phyloP scores from a whole-genome alignment of 345 rosid genomes.

The Ceriops tagal region DNA sequence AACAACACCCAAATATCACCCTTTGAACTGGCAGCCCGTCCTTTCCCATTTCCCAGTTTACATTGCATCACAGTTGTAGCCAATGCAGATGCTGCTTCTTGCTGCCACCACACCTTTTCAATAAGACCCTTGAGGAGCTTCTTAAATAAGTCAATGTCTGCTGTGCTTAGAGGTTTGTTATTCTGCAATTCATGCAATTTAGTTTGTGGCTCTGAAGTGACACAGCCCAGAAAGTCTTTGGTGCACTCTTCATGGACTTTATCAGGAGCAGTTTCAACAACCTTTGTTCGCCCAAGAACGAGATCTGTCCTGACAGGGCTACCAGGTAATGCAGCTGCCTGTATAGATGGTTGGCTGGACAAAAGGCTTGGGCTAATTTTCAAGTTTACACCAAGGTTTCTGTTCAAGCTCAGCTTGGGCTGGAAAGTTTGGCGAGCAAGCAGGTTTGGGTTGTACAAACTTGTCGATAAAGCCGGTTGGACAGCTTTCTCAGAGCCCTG shows the following conservation, averaged over 20 bases:
- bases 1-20: slow-evolving; percentile 86
- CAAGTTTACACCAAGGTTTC: slow-evolving; percentile 35
- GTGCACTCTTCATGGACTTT: slow-evolving; percentile 31
- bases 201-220: slow-evolving; percentile 50
- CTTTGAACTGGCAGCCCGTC: slow-evolving; percentile 47
- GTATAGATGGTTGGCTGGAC: slow-evolving; percentile 30
- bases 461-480: slow-evolving; percentile 42
- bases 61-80: slow-evolving; percentile 69
- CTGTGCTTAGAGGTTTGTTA: slow-evolving; percentile 35
- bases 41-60: slow-evolving; percentile 65
- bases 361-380: slow-evolving; percentile 32
- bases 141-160: slow-evolving; percentile 70
- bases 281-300: slow-evolving; percentile 64
- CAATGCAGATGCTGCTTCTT: slow-evolving; percentile 79
- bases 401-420: slow-evolving; percentile 54
- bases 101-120: slow-evolving; percentile 92
- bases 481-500: slow-evolving; percentile 41
- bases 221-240: slow-evolving; percentile 67
- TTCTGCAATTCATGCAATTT: slow-evolving; percentile 41
- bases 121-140: slow-evolving; percentile 70
- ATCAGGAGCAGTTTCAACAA: slow-evolving; percentile 30
- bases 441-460: slow-evolving; percentile 47
- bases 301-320: slow-evolving; percentile 89
- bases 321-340: slow-evolving; percentile 39
- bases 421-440: slow-evolving; percentile 57